phyloP scores from a whole-genome alignment of 2,329 filamentous ascomycete species.

The Ascochyta lentis region DNA sequence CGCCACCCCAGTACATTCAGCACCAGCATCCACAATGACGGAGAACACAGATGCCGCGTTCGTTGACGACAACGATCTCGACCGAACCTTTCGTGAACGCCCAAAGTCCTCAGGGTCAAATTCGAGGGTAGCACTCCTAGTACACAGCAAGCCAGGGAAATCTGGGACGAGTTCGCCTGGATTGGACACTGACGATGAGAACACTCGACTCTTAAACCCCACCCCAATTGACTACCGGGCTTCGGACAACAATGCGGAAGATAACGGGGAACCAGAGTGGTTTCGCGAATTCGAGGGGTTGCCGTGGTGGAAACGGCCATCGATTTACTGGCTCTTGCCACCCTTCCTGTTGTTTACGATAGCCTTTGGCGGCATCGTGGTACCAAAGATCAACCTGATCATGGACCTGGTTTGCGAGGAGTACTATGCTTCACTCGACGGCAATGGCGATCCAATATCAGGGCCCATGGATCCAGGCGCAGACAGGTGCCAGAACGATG shows the following conservation, averaged over 20 bases:
- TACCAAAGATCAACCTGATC: conserved; percentile 88
- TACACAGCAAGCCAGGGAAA: conserved; percentile 19
- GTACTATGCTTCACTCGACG: conserved; percentile 71
- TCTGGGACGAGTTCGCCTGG: conserved; percentile 23
- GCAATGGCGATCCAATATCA: conserved; percentile 45
- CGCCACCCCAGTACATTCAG: neutral
- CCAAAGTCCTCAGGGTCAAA: conserved; percentile 17
- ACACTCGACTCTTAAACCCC: conserved; percentile 36
- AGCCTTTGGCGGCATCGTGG: conserved; percentile 83
- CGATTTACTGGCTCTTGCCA: conserved; percentile 79
- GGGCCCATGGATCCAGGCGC: conserved; percentile 50
- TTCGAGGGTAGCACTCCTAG: conserved; percentile 17
- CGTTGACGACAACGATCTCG: conserved; percentile 39
- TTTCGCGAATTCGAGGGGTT: conserved; percentile 48
- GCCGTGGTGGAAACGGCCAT: conserved; percentile 59
- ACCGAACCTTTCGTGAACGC: conserved; percentile 32
- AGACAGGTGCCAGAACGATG: conserved; percentile 76
- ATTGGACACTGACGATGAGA: conserved; percentile 30
- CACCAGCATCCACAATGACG: conserved; percentile 23
- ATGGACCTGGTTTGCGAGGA: conserved; percentile 81
- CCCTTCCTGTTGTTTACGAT: conserved; percentile 83
- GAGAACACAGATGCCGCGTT: conserved; percentile 37
- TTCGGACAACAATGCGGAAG: conserved; percentile 13
- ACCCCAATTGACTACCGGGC: conserved; percentile 21
- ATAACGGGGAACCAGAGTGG: conserved; percentile 36